Base-by-base conservation (phyloP, 2,329 filamentous ascomycete species). In the Arachnopeziza araneosa region DNA sequence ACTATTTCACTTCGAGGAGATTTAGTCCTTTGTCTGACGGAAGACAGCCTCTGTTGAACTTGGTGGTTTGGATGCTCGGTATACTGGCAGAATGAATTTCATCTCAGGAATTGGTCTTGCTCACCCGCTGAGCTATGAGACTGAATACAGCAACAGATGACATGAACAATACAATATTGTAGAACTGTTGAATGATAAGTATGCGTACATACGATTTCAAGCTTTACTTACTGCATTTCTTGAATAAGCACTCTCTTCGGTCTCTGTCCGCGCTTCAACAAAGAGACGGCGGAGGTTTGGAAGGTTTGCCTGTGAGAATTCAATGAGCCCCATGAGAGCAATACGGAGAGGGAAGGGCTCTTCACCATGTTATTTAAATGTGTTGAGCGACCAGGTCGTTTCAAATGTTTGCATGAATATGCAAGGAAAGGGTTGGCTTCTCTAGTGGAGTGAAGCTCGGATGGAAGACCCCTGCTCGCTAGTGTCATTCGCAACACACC, bases 241-340 rank as follows among this genome's bases (percentile, higher is more conserved):
- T 17, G 95, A 98, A 67, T 98, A 95, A 62, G 92, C 90, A 74
- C 95, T 90, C 75, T 98, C 95, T 74, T 99, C 95, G 58, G 90
- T 88, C 71, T 98, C 93, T 2, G 91, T 93, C 60, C 95, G 84
- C 32, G 93, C 90, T 77, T 98, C 93, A 57, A 97, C 93, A 72
- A 99, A 98, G 62, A 99, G 87, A 17, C 95, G 89, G 55, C 95
- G 87, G n/a, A 99, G 83, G 72, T 99, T 98, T 44, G 95, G 95
- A 56, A 98, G 85, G 73, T 87, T 93, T 49, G 89, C 89, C 78
- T 73, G 62, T 24, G 63, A 67, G 56, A 61, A 67, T 53, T 65
- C 54, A 49, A 65, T 69, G 36, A 66, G 65, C 64, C 62, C 61
- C 64, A 67, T 68, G 17, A 52, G 36, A 44, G 4, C 12, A 44